Percentiles rank a stretch among this genome's conserved stretches.
Conservation (phyloP, 1,284 basidiomycete genomes). For the Marasmius oreades region DNA sequence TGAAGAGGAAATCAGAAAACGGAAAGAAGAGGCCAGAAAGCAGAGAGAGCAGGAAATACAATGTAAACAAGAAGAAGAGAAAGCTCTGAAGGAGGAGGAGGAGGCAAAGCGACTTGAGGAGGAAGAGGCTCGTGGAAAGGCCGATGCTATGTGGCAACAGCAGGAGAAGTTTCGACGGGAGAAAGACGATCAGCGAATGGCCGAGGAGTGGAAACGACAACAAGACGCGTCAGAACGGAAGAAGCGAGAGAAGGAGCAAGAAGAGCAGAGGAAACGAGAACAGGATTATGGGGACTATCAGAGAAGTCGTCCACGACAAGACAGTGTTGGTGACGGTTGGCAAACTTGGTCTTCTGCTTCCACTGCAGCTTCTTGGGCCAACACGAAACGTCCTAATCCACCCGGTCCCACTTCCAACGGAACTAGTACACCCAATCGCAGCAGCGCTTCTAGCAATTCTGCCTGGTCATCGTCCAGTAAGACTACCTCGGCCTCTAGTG, state of each 20-base stretch:
- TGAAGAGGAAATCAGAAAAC: slow-evolving; percentile 11
- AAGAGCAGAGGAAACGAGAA: slow-evolving; percentile 43
- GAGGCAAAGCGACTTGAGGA: slow-evolving; percentile 9
- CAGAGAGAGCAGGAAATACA: slow-evolving; percentile 1
- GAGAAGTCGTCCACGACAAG: slow-evolving; percentile 31
- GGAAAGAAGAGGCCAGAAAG: slow-evolving; percentile 1
- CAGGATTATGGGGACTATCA: slow-evolving; percentile 35
- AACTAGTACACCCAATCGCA: slow-evolving; percentile 18
- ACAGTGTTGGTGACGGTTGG: slow-evolving; percentile 25
- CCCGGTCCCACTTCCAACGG: slow-evolving; percentile 16
- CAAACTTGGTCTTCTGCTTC: slow-evolving; percentile 14
- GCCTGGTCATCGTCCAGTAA: slow-evolving; percentile 17
- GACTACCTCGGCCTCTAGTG: slow-evolving; percentile 18
- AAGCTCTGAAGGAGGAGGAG: slow-evolving; percentile 7
- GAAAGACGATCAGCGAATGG: slow-evolving; percentile 18
- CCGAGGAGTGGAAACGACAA: slow-evolving; percentile 1
- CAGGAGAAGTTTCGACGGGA: slow-evolving; percentile 14
- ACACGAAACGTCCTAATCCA: slow-evolving; percentile 8
- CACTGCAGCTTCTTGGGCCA: slow-evolving; percentile 4
- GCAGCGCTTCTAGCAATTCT: slow-evolving; percentile 21
- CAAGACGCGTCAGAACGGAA: neutral
- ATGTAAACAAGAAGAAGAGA: slow-evolving; percentile 5
- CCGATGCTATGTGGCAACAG: slow-evolving; percentile 8
- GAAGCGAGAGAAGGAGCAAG: slow-evolving; percentile 23
- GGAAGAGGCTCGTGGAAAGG: slow-evolving; percentile 1